phyloP scores from a whole-genome alignment of 78 protist genomes.

The Ministeria vibrans region DNA sequence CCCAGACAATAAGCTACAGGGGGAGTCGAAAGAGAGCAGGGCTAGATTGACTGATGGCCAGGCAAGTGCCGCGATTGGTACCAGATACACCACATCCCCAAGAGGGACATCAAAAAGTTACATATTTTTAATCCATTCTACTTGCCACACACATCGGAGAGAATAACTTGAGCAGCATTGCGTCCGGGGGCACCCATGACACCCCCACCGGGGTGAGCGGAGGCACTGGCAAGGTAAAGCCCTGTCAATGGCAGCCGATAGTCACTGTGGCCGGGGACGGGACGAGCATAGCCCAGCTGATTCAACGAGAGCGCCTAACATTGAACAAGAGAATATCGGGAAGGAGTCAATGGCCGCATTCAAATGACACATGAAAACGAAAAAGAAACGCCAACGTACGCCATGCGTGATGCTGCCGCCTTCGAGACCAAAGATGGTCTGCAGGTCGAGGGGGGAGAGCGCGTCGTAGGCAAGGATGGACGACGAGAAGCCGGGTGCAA shows the following conservation, averaged over 20 bases:
- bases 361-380: background rate
- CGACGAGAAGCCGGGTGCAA: conserved; percentile 40
- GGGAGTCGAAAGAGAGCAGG: too few species aligned
- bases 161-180: conserved; percentile 16
- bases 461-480: conserved; percentile 36
- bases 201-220: conserved; percentile 48
- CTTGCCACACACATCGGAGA: background rate
- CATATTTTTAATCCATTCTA: too few species aligned
- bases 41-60: too few species aligned
- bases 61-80: too few species aligned
- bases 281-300: conserved; percentile 35
- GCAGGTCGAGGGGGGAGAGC: conserved; percentile 44
- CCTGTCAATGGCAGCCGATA: conserved; percentile 27
- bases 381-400: background rate
- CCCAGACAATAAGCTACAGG: too few species aligned
- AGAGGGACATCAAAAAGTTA: too few species aligned
- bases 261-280: background rate
- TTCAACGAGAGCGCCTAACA: conserved; percentile 13
- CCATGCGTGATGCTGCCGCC: conserved; percentile 5
- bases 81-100: too few species aligned
- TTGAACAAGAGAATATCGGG: background rate
- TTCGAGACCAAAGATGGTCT: conserved; percentile 30
- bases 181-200: conserved; percentile 63
- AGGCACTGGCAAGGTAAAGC: conserved; percentile 15
- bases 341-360: background rate